Percentiles rank a stretch among this genome's conserved stretches.
These are phyloP conservation scores for Tagetes patula DNA, from an alignment of 129 eudicot species.

Conservation along the genomic window DNA sequence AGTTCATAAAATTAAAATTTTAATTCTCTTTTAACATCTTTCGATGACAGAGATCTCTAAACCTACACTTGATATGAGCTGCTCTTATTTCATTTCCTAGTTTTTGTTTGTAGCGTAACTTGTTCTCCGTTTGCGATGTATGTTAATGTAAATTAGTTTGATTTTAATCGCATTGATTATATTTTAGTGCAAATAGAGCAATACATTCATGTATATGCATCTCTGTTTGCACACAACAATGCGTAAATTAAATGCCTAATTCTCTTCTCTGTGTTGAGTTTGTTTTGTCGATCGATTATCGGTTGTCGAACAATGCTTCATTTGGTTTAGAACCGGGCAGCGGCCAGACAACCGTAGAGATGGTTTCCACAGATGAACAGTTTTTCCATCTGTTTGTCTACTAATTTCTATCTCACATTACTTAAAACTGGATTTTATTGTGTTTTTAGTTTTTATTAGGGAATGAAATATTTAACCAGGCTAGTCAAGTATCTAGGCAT, in stretches of 20 bases:
- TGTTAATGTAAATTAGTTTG: too few relatives aligned
- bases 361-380: constrained; percentile 39
- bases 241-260: constrained; percentile 27
- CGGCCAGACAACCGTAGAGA: constrained; percentile 47
- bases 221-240: constrained; percentile 21
- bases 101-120: neutral
- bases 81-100: neutral
- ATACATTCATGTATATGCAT: neutral
- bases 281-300: too few relatives aligned
- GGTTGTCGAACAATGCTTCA: too few relatives aligned
- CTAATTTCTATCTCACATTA: constrained; percentile 27
- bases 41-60: constrained; percentile 46
- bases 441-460: too few relatives aligned
- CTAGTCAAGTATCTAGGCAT: constrained; percentile 42
- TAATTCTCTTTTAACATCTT: neutral
- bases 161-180: constrained; percentile 18
- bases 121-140: too few relatives aligned
- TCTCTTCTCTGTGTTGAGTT: neutral
- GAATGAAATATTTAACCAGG: constrained; percentile 21
- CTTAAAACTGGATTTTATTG: too few relatives aligned
- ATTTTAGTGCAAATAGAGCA: constrained; percentile 14
- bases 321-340: constrained; percentile 8
- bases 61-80: constrained; percentile 46
- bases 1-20: constrained; percentile 7
- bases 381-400: constrained; percentile 37